These are phyloP conservation scores for Triticum turgidum DNA, from an alignment of 176 grass and related monocot species.

Conservation along the genomic window DNA sequence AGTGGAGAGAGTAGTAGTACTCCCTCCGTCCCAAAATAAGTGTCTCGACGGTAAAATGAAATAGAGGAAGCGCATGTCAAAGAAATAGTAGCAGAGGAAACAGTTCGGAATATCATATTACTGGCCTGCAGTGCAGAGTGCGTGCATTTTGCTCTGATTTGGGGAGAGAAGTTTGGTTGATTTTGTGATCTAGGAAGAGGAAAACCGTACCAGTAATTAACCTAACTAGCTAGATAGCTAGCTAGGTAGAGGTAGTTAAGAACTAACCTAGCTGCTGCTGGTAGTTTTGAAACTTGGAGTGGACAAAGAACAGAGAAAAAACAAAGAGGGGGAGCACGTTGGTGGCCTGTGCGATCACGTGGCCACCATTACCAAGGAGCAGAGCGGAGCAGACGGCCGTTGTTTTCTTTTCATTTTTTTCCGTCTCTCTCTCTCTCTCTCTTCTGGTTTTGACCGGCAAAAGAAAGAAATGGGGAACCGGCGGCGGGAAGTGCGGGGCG, in stretches of 20 bases:
- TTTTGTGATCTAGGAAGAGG: not conserved
- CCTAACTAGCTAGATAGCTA: not conserved
- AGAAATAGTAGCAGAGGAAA: too few species aligned
- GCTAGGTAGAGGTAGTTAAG: not conserved
- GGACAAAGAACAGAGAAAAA: not conserved
- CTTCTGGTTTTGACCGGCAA: not conserved
- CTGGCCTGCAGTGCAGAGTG: not conserved
- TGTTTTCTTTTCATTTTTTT: not conserved
- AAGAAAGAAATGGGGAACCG: not conserved
- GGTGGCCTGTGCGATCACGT: slow-evolving; percentile 48
- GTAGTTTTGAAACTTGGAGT: not conserved
- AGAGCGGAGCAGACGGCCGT: not conserved
- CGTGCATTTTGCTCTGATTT: not conserved
- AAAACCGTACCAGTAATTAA: not conserved
- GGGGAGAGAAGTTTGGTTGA: not conserved
- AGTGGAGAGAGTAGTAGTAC: too few species aligned
- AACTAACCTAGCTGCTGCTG: not conserved
- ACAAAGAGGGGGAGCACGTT: not conserved
- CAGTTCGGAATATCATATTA: not conserved
- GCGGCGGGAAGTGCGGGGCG: not conserved
- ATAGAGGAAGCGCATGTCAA: too few species aligned
- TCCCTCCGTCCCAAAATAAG: too few species aligned
- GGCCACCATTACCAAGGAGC: slow-evolving; percentile 40
- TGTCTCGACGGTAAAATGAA: too few species aligned
- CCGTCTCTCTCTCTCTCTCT: not conserved